Conservation (phyloP, 331 rosid species). For the Phaseolus coccineus region DNA sequence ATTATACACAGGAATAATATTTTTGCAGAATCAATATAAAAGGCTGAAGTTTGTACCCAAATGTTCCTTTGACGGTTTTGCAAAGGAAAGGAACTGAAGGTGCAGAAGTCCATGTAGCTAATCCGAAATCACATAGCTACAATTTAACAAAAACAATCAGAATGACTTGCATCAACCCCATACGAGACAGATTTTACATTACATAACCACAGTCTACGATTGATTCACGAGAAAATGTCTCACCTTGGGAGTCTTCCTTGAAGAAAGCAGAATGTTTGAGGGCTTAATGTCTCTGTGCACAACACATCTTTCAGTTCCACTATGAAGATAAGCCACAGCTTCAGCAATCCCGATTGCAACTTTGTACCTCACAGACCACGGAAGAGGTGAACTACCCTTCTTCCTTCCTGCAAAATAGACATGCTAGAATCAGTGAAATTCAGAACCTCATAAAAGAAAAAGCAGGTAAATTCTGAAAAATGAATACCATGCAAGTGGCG, state of each 20-base stretch:
- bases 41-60: constrained; percentile 69
- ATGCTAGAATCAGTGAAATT: constrained; percentile 39
- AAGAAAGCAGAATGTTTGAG: constrained; percentile 94
- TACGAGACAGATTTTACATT: background rate
- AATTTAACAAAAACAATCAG: constrained; percentile 43
- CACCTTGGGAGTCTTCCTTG: constrained; percentile 85
- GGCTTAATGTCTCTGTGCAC: constrained; percentile 97
- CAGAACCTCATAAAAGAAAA: constrained; percentile 29
- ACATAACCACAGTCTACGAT: constrained; percentile 4
- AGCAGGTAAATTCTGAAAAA: constrained; percentile 25
- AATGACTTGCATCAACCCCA: background rate
- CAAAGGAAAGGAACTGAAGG: constrained; percentile 98
- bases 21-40: constrained; percentile 32
- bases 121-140: constrained; percentile 93
- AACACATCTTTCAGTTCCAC: constrained; percentile 95
- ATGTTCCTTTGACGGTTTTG: constrained; percentile 98
- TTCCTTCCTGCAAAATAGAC: constrained; percentile 67
- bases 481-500: constrained; percentile 82
- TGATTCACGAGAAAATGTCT: constrained; percentile 40
- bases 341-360: constrained; percentile 92
- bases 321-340: constrained; percentile 83
- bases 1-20: background rate
- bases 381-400: constrained; percentile 65
- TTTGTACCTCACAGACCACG: constrained; percentile 93
- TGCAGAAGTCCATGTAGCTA: constrained; percentile 98